These are phyloP conservation scores for Paxillus involutus DNA, from an alignment of 768 basidiomycete genomes.

Conservation along the genomic window DNA sequence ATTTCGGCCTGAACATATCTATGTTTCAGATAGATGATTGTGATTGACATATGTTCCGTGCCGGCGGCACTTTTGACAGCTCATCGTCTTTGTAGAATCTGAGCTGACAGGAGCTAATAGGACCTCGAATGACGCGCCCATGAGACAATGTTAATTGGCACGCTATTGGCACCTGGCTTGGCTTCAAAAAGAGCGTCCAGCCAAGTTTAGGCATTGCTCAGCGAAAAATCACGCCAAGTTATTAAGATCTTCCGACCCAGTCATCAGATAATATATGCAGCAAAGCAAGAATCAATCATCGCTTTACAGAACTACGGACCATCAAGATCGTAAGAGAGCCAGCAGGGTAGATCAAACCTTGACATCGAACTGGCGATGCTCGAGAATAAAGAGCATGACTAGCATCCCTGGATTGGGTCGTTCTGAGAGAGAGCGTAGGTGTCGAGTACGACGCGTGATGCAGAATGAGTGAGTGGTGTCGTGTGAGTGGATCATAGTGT, in stretches of 20 bases:
- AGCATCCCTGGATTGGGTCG: not conserved
- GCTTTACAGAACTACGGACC: not conserved
- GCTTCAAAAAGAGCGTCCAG: no score
- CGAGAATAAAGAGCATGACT: not conserved
- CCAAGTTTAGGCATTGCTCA: no score
- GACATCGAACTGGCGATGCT: conserved; percentile 2
- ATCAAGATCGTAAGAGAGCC: not conserved
- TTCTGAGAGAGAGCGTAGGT: not conserved
- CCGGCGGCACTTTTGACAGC: no score
- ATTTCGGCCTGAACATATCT: no score
- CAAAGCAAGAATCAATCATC: not conserved
- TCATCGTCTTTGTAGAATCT: no score
- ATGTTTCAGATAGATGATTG: no score
- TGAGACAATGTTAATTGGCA: no score
- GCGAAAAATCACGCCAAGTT: no score
- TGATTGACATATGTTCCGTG: no score
- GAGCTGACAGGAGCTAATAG: no score
- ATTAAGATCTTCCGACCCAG: not conserved
- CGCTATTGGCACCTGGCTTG: no score
- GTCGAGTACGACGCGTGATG: not conserved
- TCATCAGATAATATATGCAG: not conserved
- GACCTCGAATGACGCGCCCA: no score
- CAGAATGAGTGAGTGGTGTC: not conserved
- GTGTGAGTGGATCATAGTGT: conserved; percentile 30
- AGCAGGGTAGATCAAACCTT: not conserved